These are phyloP conservation scores for Ramalina peruviana DNA, from an alignment of 495 filamentous ascomycete species.

Conservation along the genomic window DNA sequence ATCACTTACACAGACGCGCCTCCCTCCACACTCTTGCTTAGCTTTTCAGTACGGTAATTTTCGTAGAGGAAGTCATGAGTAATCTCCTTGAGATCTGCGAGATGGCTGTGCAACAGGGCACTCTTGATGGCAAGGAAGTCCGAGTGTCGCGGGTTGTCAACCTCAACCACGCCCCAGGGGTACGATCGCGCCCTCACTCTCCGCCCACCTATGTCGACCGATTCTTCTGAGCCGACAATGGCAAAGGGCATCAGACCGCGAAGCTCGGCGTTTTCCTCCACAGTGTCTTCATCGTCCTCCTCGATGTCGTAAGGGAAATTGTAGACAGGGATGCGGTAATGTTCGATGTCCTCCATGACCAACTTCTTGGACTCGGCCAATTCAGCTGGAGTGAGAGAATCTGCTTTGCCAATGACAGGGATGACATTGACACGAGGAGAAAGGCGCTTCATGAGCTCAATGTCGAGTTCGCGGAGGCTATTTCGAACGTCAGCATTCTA, in stretches of 20 bases:
- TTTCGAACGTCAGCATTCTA: conserved; percentile 11
- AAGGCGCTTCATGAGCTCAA: conserved; percentile 98
- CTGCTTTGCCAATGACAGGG: conserved; percentile 95
- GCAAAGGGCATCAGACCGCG: conserved; percentile 97
- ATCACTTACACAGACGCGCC: conserved; percentile 66
- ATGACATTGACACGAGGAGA: conserved; percentile 98
- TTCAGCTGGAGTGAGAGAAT: conserved; percentile 90
- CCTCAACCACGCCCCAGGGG: conserved; percentile 97
- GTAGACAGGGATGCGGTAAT: conserved; percentile 99
- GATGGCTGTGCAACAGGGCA: conserved; percentile 88
- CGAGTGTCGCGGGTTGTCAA: conserved; percentile 96
- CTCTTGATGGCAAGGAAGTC: conserved; percentile 97
- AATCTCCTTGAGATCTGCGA: conserved; percentile 97
- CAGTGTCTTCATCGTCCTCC: conserved; percentile 97
- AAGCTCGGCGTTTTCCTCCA: conserved; percentile 96
- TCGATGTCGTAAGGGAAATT: conserved; percentile 99
- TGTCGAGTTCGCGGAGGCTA: conserved; percentile 94
- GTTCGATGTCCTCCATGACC: conserved; percentile 99
- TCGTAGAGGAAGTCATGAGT: conserved; percentile 99
- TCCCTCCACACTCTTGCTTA: conserved; percentile 97
- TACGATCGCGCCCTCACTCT: conserved; percentile 92
- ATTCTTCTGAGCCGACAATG: conserved; percentile 92
- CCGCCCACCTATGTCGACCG: conserved; percentile 83
- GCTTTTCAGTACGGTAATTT: conserved; percentile 99
- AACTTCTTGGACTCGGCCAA: conserved; percentile 98